Conservation (phyloP, 805 yeast genomes). For the Barnettozyma vustinii region DNA sequence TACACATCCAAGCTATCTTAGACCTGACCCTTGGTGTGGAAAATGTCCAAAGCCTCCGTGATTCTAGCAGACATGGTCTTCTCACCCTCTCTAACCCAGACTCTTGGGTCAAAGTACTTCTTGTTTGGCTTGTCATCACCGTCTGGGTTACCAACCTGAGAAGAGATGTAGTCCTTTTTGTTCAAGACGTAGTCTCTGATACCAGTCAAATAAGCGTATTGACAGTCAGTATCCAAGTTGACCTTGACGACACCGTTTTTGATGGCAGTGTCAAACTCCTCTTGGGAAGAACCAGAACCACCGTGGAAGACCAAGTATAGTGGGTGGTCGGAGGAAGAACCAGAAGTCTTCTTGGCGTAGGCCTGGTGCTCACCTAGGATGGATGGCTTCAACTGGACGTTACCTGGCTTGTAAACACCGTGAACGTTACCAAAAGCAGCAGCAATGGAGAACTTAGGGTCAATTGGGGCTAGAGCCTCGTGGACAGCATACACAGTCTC, state of each 20-base stretch:
- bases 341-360: conserved; percentile 68
- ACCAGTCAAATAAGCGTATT: conserved; percentile 95
- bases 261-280: conserved; percentile 89
- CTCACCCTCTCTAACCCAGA: conserved; percentile 99
- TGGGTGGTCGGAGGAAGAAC: conserved; percentile 55
- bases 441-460: conserved; percentile 98
- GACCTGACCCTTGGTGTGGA: conserved; percentile 72
- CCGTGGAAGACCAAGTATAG: conserved; percentile 99
- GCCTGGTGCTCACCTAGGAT: conserved; percentile 94
- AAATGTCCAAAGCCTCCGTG: conserved; percentile 73
- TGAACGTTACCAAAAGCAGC: conserved; percentile 99
- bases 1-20: conserved; percentile 22
- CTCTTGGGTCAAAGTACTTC: conserved; percentile 99
- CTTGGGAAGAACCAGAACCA: conserved; percentile 96
- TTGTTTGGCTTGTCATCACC: conserved; percentile 99
- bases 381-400: conserved; percentile 87
- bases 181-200: conserved; percentile 93
- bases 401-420: conserved; percentile 99
- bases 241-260: conserved; percentile 95
- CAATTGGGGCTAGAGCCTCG: conserved; percentile 83
- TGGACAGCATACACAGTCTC: conserved; percentile 90
- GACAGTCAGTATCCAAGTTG: conserved; percentile 98
- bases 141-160: conserved; percentile 98
- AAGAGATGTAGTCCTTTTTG: conserved; percentile 90
- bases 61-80: conserved; percentile 93